Evolutionary conservation across 495 filamentous ascomycete species (phyloP).

Genomic region (Daldinia loculata): DNA sequence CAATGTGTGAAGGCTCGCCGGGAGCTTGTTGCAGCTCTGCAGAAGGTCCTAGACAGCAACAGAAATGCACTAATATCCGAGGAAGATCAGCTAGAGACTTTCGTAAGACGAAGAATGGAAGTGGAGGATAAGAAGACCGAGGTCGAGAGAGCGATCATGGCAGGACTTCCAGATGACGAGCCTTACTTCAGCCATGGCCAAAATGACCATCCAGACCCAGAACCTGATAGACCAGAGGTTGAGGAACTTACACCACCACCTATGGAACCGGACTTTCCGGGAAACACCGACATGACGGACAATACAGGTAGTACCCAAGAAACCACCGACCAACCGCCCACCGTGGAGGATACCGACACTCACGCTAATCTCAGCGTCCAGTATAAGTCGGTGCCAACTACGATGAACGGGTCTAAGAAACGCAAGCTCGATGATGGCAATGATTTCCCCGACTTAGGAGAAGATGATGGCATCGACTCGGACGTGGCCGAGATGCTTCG

Average conservation of each 20-base stretch:
- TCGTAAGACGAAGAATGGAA: conserved; percentile 67
- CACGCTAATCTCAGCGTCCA: conserved; percentile 60
- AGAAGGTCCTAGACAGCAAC: conserved; percentile 81
- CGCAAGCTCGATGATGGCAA: conserved; percentile 72
- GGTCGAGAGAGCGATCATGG: conserved; percentile 89
- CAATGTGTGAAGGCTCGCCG: conserved; percentile 88
- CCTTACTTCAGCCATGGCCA: conserved; percentile 45
- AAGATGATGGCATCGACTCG: conserved; percentile 77
- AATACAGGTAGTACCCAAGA: conserved; percentile 39
- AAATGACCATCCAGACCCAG: conserved; percentile 52
- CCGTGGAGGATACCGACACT: conserved; percentile 58
- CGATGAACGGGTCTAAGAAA: conserved; percentile 68
- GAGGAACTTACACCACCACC: conserved; percentile 84
- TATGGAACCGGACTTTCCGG: conserved; percentile 46
- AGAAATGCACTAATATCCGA: conserved; percentile 74
- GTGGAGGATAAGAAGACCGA: conserved; percentile 82
- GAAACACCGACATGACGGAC: conserved; percentile 33
- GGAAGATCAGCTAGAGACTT: conserved; percentile 65
- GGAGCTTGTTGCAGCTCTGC: conserved; percentile 77
- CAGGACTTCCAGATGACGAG: conserved; percentile 65
- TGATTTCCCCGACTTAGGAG: conserved; percentile 74
- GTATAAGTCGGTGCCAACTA: conserved; percentile 55
- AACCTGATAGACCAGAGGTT: conserved; percentile 74
- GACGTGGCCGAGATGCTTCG: conserved; percentile 84
- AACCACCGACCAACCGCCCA: conserved; percentile 48